Conservation (phyloP, 495 filamentous ascomycete species). For the Mycothermus thermophilus region DNA sequence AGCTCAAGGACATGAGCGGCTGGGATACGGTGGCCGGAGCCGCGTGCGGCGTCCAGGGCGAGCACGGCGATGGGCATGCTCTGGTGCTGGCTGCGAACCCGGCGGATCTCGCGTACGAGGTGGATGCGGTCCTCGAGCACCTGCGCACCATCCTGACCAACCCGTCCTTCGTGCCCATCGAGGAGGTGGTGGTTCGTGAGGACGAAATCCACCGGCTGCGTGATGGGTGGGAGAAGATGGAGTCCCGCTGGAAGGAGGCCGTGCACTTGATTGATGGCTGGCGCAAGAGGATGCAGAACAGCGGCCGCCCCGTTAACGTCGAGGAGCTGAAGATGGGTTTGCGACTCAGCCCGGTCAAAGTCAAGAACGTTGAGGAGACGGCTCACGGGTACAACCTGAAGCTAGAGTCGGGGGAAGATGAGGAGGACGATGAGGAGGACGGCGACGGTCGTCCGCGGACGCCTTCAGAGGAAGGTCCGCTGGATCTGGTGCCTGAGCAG, state of each 20-base stretch:
- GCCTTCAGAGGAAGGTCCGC: constrained; percentile 11
- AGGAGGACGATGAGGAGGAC: constrained; percentile 12
- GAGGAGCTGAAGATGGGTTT: constrained; percentile 73
- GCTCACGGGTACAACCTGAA: constrained; percentile 21
- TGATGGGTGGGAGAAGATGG: constrained; percentile 83
- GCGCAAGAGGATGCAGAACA: constrained; percentile 68
- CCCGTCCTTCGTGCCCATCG: constrained; percentile 90
- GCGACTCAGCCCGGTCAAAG: constrained; percentile 46
- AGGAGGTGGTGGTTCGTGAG: constrained; percentile 79
- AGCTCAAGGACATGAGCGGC: constrained; percentile 63
- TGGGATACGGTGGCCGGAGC: constrained; percentile 32
- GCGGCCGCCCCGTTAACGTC: constrained; percentile 65
- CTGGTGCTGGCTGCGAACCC: constrained; percentile 44
- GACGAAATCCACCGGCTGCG: constrained; percentile 73
- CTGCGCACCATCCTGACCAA: constrained; percentile 76
- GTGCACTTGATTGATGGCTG: constrained; percentile 85
- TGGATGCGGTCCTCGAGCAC: constrained; percentile 63
- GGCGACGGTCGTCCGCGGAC: constrained; percentile 2
- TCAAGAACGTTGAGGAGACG: constrained; percentile 38
- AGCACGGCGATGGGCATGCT: constrained; percentile 26
- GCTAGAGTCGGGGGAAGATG: constrained; percentile 25
- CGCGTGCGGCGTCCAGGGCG: constrained; percentile 1
- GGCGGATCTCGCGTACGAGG: constrained; percentile 55
- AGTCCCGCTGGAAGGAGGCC: constrained; percentile 76
- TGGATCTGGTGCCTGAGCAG: constrained; percentile 12